Evolutionary conservation across 2,329 filamentous ascomycete genomes (phyloP), one percentile per base, ranked within the genome.

Genomic region (Colletotrichum tanaceti): DNA sequence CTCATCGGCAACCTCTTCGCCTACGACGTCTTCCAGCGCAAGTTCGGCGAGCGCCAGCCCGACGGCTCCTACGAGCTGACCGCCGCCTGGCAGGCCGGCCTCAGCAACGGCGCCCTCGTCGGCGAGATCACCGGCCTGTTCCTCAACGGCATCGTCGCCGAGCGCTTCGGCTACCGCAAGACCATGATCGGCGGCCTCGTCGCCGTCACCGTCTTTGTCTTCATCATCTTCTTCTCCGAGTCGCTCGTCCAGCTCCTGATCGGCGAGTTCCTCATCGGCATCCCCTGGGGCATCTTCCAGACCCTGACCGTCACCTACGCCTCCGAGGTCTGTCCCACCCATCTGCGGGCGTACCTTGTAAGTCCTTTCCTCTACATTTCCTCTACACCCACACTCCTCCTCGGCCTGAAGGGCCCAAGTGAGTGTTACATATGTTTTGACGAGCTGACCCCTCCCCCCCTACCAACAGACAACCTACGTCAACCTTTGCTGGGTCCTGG

Each of bases 121-220:
- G 86, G 86, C 13, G 79, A 83, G 63, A 84, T 88, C 24, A 47
- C 87, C 1, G 86, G 86, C 1, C 79, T 86, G 3, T 80, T 86
- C 60, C 38, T 83, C 59, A 84, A 81, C 65, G 86, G 86, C 16
- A 77, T 81, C 65, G 73, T 86, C 7, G 80, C 83, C 10, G 84
- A 87, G 35, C 75, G 77, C 0, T 79, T 80, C 52, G 83, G 83
- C 0, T 85, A 84, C 70, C 79, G 82, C 63, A 80, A 81, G 76
- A 84, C 83, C 0, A 79, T 87, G 35, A 79, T 86, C 9, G 79
- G 75, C 1, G 79, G 81, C 0, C 75, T 87, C 5, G 55, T 76
- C 1, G 73, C 73, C 72, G 74, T 80, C 78, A 73, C 78, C 5
- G 75, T 74, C 3, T 84, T 85, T 71, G 82, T 87, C 65, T 85